A percentile compares a stretch with the other conserved stretches of the same genome.
These are phyloP conservation scores for Rhazya stricta DNA, from an alignment of 257 asterid genomes.

Conservation along the genomic window DNA sequence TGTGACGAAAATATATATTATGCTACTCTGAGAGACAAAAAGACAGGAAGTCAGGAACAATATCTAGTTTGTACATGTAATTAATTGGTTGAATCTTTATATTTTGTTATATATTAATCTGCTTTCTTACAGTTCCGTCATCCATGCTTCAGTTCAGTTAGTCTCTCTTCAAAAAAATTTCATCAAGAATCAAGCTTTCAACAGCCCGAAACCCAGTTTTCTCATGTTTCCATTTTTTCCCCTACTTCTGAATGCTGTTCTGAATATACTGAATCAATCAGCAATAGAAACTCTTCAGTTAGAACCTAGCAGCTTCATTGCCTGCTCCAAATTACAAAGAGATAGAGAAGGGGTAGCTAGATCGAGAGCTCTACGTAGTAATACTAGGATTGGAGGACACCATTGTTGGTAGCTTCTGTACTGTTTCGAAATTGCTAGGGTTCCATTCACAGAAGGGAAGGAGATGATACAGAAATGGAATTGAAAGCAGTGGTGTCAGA, in stretches of 20 bases:
- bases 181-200: background rate
- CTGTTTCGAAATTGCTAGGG: background rate
- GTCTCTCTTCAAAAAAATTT: background rate
- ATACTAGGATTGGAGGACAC: too few species aligned
- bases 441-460: background rate
- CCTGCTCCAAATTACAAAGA: too few species aligned
- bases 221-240: too few species aligned
- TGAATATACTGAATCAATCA: too few species aligned
- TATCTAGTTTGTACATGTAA: constrained; percentile 4
- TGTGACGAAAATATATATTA: background rate
- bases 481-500: constrained; percentile 15
- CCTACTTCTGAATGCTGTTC: too few species aligned
- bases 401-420: background rate
- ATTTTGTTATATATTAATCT: background rate
- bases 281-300: too few species aligned
- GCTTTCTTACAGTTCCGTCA: background rate
- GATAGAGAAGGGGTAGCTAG: too few species aligned
- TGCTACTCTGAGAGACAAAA: background rate
- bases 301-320: too few species aligned
- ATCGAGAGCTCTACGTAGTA: too few species aligned
- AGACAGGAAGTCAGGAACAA: background rate
- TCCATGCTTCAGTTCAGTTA: background rate
- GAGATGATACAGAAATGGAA: background rate
- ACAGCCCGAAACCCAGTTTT: background rate
- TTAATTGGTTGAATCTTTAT: constrained; percentile 8